Evolutionary conservation across 306 rosid species (phyloP), one percentile per base, ranked within the genome.

Genomic region (Begonia masoniana): DNA sequence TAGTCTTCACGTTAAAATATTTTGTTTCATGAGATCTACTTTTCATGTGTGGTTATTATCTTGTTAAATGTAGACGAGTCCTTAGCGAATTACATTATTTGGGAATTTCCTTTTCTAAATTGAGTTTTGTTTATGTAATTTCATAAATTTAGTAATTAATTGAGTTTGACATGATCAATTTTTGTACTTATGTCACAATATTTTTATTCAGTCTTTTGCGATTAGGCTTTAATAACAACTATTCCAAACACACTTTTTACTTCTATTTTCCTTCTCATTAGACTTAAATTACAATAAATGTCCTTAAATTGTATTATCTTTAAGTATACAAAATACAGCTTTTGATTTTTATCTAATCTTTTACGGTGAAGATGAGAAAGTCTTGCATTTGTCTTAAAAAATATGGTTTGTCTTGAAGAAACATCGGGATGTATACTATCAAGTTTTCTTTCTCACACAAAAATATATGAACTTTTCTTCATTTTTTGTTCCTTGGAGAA

Each of bases 1-100:
- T 23, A 26, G 65, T 62, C 47, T 57, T 55, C 24, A 21, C 24
- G 24, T 21, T 2, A 21, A 21, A 21, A 21, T 21, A 21, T 21
- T 21, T 21, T 21, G 4, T 21, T 21, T 31, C 39, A 31, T 31
- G 7, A 7, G 45, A 65, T 57, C 6, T 64, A 78, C 35, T 19
- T 46, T 23, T 51, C 43, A 15, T 49, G 7, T 31, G 39, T 5
- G 39, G 39, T 43, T 16, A 51, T 68, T 60, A 49, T 13, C 45
- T 51, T 58, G 39, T 31, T 7, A 31, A 31, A 31, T 7, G 3
- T 31, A 31, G 9, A 7, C 1, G 7, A 31, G 2, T 1, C 9
- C 39, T 31, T 6, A 31, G 8, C 7, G 9, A 1, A 7, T 6
- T 31, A 31, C 39, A 31, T 31, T 31, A 31, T 6, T 31, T 5